Conservation (phyloP, 306 rosid species). For the Vigna angularis region DNA sequence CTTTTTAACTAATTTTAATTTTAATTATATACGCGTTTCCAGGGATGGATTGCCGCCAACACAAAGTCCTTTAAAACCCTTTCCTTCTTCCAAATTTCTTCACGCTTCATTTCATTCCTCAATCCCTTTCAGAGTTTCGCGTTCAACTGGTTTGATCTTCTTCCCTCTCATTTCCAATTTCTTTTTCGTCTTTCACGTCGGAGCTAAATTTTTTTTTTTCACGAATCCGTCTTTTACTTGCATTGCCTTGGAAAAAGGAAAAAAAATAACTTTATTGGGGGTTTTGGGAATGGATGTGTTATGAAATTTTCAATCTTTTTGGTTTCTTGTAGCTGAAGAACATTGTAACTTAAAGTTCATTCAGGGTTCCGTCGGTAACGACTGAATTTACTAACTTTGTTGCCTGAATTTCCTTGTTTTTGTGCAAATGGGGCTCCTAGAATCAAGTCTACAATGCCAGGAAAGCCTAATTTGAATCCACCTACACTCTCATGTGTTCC, state of each 20-base stretch:
- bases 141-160: neutral
- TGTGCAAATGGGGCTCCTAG: neutral
- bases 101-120: too few relatives aligned
- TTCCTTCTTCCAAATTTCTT: too few relatives aligned
- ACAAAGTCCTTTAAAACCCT: too few relatives aligned
- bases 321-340: too few relatives aligned
- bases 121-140: neutral
- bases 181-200: neutral
- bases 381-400: neutral
- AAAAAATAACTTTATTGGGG: too few relatives aligned
- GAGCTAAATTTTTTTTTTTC: too few relatives aligned
- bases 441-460: neutral
- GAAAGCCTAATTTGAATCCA: neutral
- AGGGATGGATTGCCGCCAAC: too few relatives aligned
- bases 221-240: neutral
- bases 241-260: neutral
- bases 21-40: too few relatives aligned
- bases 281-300: too few relatives aligned
- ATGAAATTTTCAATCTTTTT: too few relatives aligned
- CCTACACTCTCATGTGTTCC: neutral
- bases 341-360: neutral
- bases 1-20: too few relatives aligned
- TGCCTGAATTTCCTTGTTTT: neutral
- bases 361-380: neutral
- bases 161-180: neutral